Base-by-base conservation (phyloP, 139 green algal species). In the Raphidocelis subcapitata region DNA sequence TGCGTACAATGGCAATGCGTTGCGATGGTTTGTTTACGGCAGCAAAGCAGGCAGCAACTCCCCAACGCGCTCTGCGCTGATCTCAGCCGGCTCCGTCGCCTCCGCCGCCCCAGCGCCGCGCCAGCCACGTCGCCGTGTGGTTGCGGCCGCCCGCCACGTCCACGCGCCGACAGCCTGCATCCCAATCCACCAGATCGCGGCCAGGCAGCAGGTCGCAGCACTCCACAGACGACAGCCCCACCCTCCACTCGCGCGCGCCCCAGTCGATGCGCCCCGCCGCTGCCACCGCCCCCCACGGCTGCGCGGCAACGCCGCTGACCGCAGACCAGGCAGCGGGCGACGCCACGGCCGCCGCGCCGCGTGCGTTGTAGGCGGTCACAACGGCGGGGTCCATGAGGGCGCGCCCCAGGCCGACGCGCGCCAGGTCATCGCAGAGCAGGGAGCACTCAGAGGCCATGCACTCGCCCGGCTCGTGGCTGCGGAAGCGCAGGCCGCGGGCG, bases 311-410 rank as follows among this genome's bases (percentile, higher is more conserved):
- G 14, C 31, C 59, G 8, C 29, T 20, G 29, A n/a, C 0, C 14
- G 46, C 12, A 12, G 41, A 20, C 41, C 41, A 49, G 41, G 41
- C 41, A 14, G 46, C 41, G 28, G 47, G 47, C 41, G 12, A 32
- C 46, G 71, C 59, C 49, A 77, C 26, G 15, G n/a, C 12, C 18
- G 8, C 1, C 5, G 16, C 49, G 0, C 23, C n/a, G 51, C 14
- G 14, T 35, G 35, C 56, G 2, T 77, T 28, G 54, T 84, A 89
- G 2, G 74, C 36, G 51, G 79, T 35, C 1, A 75, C 57, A 15
- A 90, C 82, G 35, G 55, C 72, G 3, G 85, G 85, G 70, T 90
- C 85, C 12, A 89, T 24, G 18, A 90, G 23, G 31, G 87, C 67
- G 18, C 68, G 61, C 33, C 63, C 20, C 5, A 62, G 62, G 3